phyloP scores from a whole-genome alignment of 257 asterid species.

The Linderniella brevidens region DNA sequence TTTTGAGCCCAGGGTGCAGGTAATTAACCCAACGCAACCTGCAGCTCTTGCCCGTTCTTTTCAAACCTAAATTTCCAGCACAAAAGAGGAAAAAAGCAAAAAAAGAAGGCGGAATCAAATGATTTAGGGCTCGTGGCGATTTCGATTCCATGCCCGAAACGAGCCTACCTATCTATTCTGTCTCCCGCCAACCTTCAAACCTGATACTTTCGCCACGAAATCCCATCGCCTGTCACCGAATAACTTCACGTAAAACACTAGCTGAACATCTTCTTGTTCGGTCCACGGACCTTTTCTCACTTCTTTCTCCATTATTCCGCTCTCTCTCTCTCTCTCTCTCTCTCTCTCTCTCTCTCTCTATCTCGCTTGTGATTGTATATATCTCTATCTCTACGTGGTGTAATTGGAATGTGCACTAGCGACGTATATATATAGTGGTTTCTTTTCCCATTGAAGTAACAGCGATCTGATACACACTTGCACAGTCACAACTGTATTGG shows the following conservation, averaged over 20 bases:
- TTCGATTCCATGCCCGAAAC: constrained; percentile 23
- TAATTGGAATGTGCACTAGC: too few species aligned
- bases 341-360: constrained; percentile 12
- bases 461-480: too few species aligned
- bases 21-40: constrained; percentile 65
- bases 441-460: too few species aligned
- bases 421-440: too few species aligned
- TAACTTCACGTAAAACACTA: constrained; percentile 43
- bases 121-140: too few species aligned
- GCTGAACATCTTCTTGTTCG: constrained; percentile 53
- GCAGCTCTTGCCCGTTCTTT: constrained; percentile 63
- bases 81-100: not conserved
- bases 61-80: constrained; percentile 28
- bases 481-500: too few species aligned
- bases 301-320: constrained; percentile 18
- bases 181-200: constrained; percentile 80
- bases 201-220: constrained; percentile 66
- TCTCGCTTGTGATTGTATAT: too few species aligned
- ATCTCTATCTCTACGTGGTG: too few species aligned
- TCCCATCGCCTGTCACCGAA: constrained; percentile 67
- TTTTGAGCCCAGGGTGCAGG: constrained; percentile 41
- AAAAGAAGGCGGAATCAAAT: not conserved
- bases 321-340: constrained; percentile 10
- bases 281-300: constrained; percentile 56
- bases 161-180: constrained; percentile 32